phyloP scores from a whole-genome alignment of 2,329 filamentous ascomycete genomes.

The Harringtonia lauricola region DNA sequence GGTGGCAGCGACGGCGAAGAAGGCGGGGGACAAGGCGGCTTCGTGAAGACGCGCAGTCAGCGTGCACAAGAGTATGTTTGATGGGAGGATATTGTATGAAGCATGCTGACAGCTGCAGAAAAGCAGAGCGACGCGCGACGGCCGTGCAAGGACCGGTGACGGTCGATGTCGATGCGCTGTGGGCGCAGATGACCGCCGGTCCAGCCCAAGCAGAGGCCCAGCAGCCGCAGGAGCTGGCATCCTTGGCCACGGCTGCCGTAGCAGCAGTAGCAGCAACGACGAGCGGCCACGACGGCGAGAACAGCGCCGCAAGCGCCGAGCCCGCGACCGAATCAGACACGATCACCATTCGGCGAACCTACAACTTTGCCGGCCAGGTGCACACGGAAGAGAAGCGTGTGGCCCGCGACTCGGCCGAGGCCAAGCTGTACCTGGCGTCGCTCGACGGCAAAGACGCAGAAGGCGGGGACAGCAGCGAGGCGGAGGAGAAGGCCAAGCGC shows the following conservation, averaged over 20 bases:
- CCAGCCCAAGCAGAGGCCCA: not conserved
- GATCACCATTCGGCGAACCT: constrained; percentile 59
- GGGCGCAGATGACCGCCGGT: constrained; percentile 48
- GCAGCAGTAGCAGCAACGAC: not conserved
- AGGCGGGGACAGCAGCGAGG: constrained; percentile 15
- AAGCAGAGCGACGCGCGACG: constrained; percentile 43
- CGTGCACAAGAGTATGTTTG: constrained; percentile 47
- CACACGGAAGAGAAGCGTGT: constrained; percentile 64
- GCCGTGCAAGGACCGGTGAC: constrained; percentile 49
- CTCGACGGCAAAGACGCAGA: constrained; percentile 18
- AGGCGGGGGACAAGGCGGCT: constrained; percentile 45
- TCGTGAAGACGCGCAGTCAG: constrained; percentile 65
- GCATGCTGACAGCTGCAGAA: constrained; percentile 25
- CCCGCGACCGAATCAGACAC: constrained; percentile 19
- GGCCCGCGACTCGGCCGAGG: constrained; percentile 52
- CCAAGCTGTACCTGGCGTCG: constrained; percentile 49
- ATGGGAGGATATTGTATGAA: not conserved
- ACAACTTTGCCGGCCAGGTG: constrained; percentile 64
- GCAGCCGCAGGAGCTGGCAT: constrained; percentile 2
- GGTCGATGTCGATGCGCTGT: constrained; percentile 60
- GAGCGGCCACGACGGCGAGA: not conserved
- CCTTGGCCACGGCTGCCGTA: constrained; percentile 5
- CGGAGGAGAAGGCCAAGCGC: constrained; percentile 23
- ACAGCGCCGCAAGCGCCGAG: not conserved
- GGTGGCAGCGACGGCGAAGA: constrained; percentile 36